Base-by-base conservation (phyloP, 2,329 filamentous ascomycete species). In the Pseudocercospora vitis region DNA sequence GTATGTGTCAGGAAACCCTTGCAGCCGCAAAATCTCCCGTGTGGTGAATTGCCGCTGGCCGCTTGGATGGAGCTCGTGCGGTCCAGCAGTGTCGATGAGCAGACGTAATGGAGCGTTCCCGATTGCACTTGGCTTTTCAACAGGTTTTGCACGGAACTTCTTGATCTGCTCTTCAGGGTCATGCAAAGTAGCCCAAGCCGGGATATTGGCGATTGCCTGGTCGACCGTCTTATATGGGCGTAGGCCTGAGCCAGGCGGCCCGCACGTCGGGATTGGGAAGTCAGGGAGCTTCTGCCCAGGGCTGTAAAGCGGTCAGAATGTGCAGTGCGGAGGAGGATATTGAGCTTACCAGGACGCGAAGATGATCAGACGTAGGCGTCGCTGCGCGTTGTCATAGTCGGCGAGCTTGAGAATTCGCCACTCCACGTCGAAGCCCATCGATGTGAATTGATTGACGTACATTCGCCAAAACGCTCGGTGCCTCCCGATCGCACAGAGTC, bases 271-370 rank as follows among this genome's bases (percentile, higher is more conserved):
- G 0, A 65, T 37, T 0, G 89, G 88, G 26, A 90, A 87, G 0
- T 74, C 66, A 0, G 88, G 88, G 0, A 94, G 77, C 1, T 64
- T 70, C 66, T 94, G 88, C 0, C 89, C 89, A 0, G 88, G 87
- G 4, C 85, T 81, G 78, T 3, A 77, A 29, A 37, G 21, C 57
- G 49, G 48, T 56, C 50, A 52, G 53, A 46, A 55, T 35, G 21
- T 12, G 28, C 12, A 4, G 11, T 19, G 12, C 8, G 19, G 19
- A 5, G 37, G 19, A 2, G 29, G 29, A 42, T 21, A 54, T 35
- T 35, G 39, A 31, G 61, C 75, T 68, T 70, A 81, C 78, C 77
- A 79, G 2, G 80, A 70, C 2, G 77, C 81, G 47, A 83, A 74
- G 1, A 82, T 68, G 26, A 83, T 71, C 2, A 82, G 61, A 4